Evolutionary conservation across 805 yeast genomes (phyloP).

Genomic region (Ogataea henricii): DNA sequence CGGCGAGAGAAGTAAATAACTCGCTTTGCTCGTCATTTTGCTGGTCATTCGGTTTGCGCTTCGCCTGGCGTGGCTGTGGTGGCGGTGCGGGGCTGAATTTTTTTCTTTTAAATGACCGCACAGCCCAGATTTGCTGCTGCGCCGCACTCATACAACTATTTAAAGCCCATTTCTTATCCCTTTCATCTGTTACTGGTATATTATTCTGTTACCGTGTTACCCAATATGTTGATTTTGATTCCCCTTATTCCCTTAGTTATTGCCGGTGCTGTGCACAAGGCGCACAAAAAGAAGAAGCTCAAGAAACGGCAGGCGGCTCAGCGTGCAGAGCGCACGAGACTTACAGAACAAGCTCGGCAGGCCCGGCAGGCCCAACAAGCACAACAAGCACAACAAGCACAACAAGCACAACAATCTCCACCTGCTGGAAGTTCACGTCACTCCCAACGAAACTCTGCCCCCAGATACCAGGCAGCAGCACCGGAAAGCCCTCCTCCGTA

Average conservation of each 20-base stretch:
- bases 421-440: neutral
- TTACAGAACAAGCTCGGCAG: neutral
- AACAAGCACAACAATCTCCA: neutral
- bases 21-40: too few species aligned
- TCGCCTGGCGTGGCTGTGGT: slow-evolving; percentile 1
- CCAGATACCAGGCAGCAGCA: neutral
- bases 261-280: neutral
- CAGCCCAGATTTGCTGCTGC: slow-evolving; percentile 1
- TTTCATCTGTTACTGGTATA: too few species aligned
- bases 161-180: neutral
- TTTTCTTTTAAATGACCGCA: neutral
- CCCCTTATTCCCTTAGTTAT: neutral
- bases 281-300: slow-evolving; percentile 5
- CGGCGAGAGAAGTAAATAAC: too few species aligned
- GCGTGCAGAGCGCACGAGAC: neutral
- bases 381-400: neutral
- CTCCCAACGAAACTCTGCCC: neutral
- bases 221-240: neutral
- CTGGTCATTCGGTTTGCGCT: neutral
- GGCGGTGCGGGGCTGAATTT: slow-evolving; percentile 1
- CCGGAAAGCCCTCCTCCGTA: slow-evolving; percentile 3
- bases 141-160: neutral
- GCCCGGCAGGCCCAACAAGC: neutral
- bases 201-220: too few species aligned
- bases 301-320: neutral